These are phyloP conservation scores for Populus tomentosa DNA, from an alignment of 441 rosid species.

Conservation along the genomic window DNA sequence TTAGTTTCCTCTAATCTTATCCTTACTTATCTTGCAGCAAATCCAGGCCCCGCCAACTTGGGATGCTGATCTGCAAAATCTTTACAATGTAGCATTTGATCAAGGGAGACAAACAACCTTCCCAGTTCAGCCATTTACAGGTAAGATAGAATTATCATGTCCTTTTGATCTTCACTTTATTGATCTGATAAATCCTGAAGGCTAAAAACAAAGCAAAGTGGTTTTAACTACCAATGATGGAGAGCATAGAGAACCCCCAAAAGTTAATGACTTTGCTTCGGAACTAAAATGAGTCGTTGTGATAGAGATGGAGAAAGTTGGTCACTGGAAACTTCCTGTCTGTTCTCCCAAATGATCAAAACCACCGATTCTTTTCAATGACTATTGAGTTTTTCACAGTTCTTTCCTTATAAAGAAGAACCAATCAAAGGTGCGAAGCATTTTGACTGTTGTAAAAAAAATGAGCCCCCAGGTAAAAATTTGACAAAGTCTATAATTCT, in stretches of 20 bases:
- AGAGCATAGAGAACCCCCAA: constrained; percentile 40
- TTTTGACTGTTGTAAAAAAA: constrained; percentile 17
- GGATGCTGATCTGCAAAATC: constrained; percentile 65
- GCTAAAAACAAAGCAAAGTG: constrained; percentile 29
- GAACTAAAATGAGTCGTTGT: constrained; percentile 20
- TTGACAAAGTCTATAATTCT: constrained; percentile 15
- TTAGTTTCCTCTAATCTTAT: neutral
- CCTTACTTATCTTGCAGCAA: constrained; percentile 36
- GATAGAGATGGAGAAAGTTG: constrained; percentile 24
- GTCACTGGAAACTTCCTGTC: constrained; percentile 17
- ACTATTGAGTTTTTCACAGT: constrained; percentile 2
- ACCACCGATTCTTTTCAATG: constrained; percentile 25
- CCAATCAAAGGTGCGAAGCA: constrained; percentile 13
- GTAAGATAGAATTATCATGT: constrained; percentile 29
- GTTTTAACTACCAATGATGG: constrained; percentile 32
- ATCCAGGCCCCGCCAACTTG: constrained; percentile 46
- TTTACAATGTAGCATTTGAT: constrained; percentile 57
- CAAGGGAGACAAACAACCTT: constrained; percentile 41
- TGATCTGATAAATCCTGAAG: constrained; percentile 19
- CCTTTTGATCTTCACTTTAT: constrained; percentile 16
- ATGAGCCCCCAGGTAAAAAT: constrained; percentile 18
- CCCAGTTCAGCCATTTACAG: constrained; percentile 43
- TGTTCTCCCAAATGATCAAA: constrained; percentile 14
- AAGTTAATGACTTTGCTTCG: constrained; percentile 30
- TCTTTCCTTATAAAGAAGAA: constrained; percentile 11